phyloP scores from a whole-genome alignment of 306 rosid genomes.

The Geum urbanum region DNA sequence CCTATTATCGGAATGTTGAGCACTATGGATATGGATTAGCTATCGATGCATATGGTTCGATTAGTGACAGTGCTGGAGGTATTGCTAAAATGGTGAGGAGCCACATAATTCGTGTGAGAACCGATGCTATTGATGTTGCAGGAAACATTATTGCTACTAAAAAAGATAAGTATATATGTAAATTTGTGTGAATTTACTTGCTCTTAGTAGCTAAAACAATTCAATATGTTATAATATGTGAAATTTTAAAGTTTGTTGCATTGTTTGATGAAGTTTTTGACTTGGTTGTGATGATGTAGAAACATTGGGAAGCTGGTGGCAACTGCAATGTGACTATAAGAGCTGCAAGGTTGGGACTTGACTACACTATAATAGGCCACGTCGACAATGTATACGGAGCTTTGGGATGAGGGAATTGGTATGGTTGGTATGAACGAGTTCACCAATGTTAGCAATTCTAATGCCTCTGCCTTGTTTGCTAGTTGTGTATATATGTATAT shows the following conservation, averaged over 20 bases:
- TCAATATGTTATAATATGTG: too few relatives aligned
- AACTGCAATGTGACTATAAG: slow-evolving; percentile 90
- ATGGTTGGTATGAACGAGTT: slow-evolving; percentile 57
- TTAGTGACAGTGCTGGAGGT: slow-evolving; percentile 97
- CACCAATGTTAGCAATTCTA: slow-evolving; percentile 27
- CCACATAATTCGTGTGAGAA: slow-evolving; percentile 85
- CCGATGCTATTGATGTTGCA: slow-evolving; percentile 97
- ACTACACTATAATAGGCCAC: slow-evolving; percentile 76
- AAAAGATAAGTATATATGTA: too few relatives aligned
- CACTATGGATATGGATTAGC: slow-evolving; percentile 93
- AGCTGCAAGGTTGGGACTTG: slow-evolving; percentile 80
- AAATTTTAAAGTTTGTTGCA: too few relatives aligned
- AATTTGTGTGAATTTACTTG: neutral
- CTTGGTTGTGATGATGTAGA: slow-evolving; percentile 28
- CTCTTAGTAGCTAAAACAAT: too few relatives aligned
- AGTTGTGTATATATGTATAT: too few relatives aligned
- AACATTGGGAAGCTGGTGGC: slow-evolving; percentile 98
- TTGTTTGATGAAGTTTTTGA: slow-evolving; percentile 7
- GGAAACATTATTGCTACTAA: slow-evolving; percentile 95
- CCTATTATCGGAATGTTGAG: slow-evolving; percentile 94
- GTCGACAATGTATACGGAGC: slow-evolving; percentile 26
- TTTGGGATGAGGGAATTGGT: slow-evolving; percentile 70
- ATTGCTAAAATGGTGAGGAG: slow-evolving; percentile 99
- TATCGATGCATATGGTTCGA: slow-evolving; percentile 95
- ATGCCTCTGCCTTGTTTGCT: slow-evolving; percentile 19